Percentiles rank a stretch among this genome's conserved stretches.
These are phyloP conservation scores for Piper betle DNA, from an alignment of 164 flowering plant species.

Conservation along the genomic window DNA sequence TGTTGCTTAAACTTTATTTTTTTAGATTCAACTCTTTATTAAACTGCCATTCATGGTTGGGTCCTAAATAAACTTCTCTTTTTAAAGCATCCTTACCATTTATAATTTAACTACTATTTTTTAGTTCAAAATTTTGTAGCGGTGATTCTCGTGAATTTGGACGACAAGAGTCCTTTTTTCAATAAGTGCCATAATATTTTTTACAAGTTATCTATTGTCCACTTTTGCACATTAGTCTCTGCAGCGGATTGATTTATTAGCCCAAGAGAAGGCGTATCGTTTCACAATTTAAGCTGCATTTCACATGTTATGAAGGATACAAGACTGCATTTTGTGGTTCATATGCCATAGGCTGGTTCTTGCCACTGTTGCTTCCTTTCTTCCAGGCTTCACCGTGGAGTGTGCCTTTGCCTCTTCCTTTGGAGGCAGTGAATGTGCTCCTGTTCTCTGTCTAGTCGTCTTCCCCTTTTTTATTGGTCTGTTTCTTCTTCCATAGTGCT, in stretches of 20 bases:
- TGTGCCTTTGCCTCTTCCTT: slow-evolving; percentile 15
- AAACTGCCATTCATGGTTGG: no score
- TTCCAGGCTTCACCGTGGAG: slow-evolving; percentile 13
- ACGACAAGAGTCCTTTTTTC: not conserved
- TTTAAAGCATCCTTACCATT: no score
- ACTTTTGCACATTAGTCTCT: slow-evolving; percentile 13
- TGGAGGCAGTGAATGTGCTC: slow-evolving; percentile 24
- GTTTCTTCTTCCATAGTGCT: slow-evolving; percentile 2
- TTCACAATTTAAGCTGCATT: slow-evolving; percentile 7
- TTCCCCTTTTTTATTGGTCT: slow-evolving; percentile 7
- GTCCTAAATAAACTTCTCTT: no score
- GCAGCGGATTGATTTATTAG: slow-evolving; percentile 11
- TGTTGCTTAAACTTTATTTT: no score
- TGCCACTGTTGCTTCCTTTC: slow-evolving; percentile 12
- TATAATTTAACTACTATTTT: no score
- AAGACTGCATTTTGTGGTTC: slow-evolving; percentile 5
- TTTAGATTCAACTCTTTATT: no score
- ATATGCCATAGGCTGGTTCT: slow-evolving; percentile 3
- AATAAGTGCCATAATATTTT: no score
- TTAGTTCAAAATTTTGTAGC: no score
- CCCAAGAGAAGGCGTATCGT: slow-evolving; percentile 6
- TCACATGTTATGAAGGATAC: not conserved
- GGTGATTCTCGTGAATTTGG: no score
- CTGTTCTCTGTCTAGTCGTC: slow-evolving; percentile 20
- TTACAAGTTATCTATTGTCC: not conserved